phyloP scores from a whole-genome alignment of 345 rosid genomes.

The Lenwebbia sp. region DNA sequence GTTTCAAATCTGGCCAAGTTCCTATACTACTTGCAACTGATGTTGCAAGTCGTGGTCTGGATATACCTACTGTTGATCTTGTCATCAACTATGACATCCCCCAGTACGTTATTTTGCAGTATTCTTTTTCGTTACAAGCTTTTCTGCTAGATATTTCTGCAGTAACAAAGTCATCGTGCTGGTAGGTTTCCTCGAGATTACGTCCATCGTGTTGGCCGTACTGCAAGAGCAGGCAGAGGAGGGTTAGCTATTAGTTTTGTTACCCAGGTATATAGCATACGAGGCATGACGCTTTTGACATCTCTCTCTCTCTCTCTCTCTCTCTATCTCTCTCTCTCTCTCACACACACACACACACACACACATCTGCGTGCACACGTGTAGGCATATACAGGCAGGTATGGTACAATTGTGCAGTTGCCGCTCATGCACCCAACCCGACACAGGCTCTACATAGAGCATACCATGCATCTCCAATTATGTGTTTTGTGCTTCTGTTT shows the following conservation, averaged over 20 bases:
- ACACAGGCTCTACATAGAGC: not conserved
- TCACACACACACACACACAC: no score
- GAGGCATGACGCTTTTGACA: not conserved
- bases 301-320: not conserved
- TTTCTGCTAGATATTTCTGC: not conserved
- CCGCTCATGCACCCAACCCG: not conserved
- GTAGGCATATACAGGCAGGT: not conserved
- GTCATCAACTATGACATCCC: conserved; percentile 92
- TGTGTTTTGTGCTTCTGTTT: not conserved
- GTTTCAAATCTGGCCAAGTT: conserved; percentile 76
- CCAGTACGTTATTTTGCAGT: conserved; percentile 27
- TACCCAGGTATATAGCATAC: conserved; percentile 44
- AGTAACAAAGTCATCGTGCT: not conserved
- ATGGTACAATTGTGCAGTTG: not conserved
- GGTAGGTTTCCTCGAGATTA: conserved; percentile 78
- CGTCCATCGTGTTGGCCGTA: conserved; percentile 96
- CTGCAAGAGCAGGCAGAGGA: conserved; percentile 97
- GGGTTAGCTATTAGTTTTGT: conserved; percentile 81
- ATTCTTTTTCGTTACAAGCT: not conserved
- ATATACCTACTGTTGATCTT: conserved; percentile 95
- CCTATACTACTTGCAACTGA: conserved; percentile 80
- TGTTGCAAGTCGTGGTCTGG: conserved; percentile 96
- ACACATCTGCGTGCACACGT: not conserved
- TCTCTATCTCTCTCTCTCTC: not conserved
- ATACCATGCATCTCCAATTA: not conserved